A percentile compares a stretch with the other conserved stretches of the same genome.
Conservation (phyloP, 129 eudicot species). For the Artemisia annua region DNA sequence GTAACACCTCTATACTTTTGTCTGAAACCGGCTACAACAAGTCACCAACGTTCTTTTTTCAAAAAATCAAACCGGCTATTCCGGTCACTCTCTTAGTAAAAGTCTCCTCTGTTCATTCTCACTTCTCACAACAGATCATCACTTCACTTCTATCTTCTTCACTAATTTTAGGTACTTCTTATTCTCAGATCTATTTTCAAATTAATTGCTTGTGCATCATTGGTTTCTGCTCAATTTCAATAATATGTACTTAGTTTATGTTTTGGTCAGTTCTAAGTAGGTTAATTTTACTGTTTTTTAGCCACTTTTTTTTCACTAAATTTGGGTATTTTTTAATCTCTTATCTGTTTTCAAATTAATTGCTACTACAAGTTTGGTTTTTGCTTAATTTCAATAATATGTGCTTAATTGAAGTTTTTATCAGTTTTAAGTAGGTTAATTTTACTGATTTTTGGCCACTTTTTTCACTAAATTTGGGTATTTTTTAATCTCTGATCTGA, state of each 20-base stretch:
- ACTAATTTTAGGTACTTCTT: no score
- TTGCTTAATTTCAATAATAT: background rate
- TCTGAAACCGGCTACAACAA: constrained; percentile 35
- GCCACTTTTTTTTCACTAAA: background rate
- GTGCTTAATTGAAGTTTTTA: background rate
- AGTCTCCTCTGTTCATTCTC: no score
- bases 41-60: constrained; percentile 3
- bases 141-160: background rate
- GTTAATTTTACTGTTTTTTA: background rate
- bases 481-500: background rate
- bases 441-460: background rate
- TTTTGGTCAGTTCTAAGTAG: background rate
- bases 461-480: background rate
- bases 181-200: no score
- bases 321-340: no score
- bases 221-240: background rate
- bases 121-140: no score
- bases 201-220: background rate
- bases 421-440: background rate
- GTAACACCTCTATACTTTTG: constrained; percentile 5
- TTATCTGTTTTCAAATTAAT: background rate
- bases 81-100: constrained; percentile 24
- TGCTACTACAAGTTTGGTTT: background rate
- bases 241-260: constrained; percentile 4
- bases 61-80: constrained; percentile 31